Percentiles rank a stretch among this genome's conserved stretches.
Evolutionary conservation across 768 basidiomycete genomes (phyloP).

Genomic region (Xerocomellus intermedius): DNA sequence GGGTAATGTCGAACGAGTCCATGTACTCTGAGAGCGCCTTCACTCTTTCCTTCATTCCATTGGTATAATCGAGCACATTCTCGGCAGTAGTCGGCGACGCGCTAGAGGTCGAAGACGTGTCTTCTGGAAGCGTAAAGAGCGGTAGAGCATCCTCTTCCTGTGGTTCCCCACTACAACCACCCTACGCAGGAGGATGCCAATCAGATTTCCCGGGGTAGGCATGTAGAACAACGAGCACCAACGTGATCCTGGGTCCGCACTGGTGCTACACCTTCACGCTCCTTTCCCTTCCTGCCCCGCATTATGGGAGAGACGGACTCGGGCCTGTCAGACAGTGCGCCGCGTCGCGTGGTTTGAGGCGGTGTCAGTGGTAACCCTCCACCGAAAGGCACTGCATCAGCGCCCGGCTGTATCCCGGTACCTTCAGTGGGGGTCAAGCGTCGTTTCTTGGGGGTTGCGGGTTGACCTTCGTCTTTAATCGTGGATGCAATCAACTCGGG

Average conservation of each 20-base stretch:
- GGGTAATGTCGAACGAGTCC: constrained; percentile 26
- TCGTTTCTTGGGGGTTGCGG: constrained; percentile 26
- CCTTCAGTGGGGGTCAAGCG: constrained; percentile 2
- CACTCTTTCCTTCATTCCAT: constrained; percentile 22
- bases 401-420: not conserved
- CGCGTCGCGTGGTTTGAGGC: constrained; percentile 24
- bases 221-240: constrained; percentile 4
- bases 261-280: constrained; percentile 12
- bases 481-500: constrained; percentile 8
- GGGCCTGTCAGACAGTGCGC: not conserved
- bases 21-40: constrained; percentile 26
- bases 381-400: not conserved
- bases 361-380: constrained; percentile 23
- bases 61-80: constrained; percentile 25
- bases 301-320: not conserved
- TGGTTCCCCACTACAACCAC: not conserved
- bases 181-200: not conserved
- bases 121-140: constrained; percentile 16
- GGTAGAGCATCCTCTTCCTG: constrained; percentile 21
- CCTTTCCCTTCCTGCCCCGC: constrained; percentile 29
- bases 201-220: not conserved
- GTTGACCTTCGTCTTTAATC: constrained; percentile 16
- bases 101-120: constrained; percentile 9
- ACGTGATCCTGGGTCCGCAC: constrained; percentile 10
- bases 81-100: constrained; percentile 27